Percentiles rank a stretch among this genome's conserved stretches.
Evolutionary conservation across 148 eudicot genomes (phyloP).

Genomic region (Nyssa sinensis): DNA sequence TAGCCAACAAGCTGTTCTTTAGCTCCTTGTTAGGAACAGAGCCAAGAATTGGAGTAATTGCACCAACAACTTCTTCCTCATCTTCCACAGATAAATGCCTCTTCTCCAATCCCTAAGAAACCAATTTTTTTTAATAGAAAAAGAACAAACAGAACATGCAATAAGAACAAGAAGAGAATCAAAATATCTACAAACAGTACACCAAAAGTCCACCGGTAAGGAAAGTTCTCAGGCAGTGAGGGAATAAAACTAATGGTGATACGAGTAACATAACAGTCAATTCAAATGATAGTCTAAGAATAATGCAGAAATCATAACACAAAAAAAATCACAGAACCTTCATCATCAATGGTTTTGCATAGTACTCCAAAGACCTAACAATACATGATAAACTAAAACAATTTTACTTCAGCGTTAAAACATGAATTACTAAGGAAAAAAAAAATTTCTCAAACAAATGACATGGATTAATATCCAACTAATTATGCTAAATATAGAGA

Average conservation of each 20-base stretch:
- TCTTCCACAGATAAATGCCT: constrained; percentile 67
- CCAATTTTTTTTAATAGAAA: constrained; percentile 12
- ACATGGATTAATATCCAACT: not conserved
- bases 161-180: not conserved
- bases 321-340: not conserved
- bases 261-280: not conserved
- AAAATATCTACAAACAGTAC: not conserved
- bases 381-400: no score
- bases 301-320: not conserved
- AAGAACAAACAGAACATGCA: not conserved
- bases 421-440: no score
- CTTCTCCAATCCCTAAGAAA: constrained; percentile 64
- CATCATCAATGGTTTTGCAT: not conserved
- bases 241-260: not conserved
- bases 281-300: not conserved
- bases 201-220: constrained; percentile 2
- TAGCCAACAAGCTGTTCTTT: constrained; percentile 68
- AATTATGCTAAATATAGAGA: not conserved
- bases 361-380: not conserved
- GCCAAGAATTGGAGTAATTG: constrained; percentile 65
- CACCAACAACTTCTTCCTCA: constrained; percentile 85
- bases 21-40: constrained; percentile 62
- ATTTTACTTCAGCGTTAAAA: not conserved
- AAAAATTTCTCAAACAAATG: no score
- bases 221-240: not conserved